Evolutionary conservation across 2,329 filamentous ascomycete genomes (phyloP).

Genomic region (Zymoseptoria passerinii): DNA sequence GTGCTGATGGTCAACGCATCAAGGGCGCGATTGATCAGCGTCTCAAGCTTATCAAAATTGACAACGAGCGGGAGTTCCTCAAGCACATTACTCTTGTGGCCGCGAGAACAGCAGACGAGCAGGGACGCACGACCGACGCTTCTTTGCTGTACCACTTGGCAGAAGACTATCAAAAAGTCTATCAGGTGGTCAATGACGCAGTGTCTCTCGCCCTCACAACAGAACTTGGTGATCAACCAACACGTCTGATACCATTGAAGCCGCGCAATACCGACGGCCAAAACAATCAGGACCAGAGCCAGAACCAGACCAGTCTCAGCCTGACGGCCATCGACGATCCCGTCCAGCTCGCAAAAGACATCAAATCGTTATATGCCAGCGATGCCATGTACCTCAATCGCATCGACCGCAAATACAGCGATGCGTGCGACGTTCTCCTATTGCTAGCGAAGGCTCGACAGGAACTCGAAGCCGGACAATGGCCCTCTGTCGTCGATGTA

Average conservation of each 20-base stretch:
- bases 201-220: constrained; percentile 82
- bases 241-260: constrained; percentile 72
- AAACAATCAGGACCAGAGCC: constrained; percentile 27
- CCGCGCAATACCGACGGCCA: constrained; percentile 46
- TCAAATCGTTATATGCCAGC: constrained; percentile 53
- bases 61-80: constrained; percentile 75
- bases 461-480: constrained; percentile 50
- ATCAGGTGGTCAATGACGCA: constrained; percentile 78
- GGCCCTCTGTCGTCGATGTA: constrained; percentile 57
- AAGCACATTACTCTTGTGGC: constrained; percentile 88
- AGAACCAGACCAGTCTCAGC: constrained; percentile 51
- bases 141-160: constrained; percentile 91
- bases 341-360: constrained; percentile 52
- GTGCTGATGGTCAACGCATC: constrained; percentile 74
- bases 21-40: constrained; percentile 82
- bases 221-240: constrained; percentile 72
- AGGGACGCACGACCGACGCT: constrained; percentile 84
- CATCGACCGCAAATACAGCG: constrained; percentile 50
- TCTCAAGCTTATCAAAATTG: constrained; percentile 69
- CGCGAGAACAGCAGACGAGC: constrained; percentile 86
- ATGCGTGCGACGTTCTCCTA: constrained; percentile 52
- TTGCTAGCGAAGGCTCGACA: constrained; percentile 54
- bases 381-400: constrained; percentile 54
- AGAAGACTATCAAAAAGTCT: constrained; percentile 91
- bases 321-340: constrained; percentile 62